A percentile compares a stretch with the other conserved stretches of the same genome.
phyloP scores from a whole-genome alignment of 768 basidiomycete genomes.

The Termitomyces eurrhizus region DNA sequence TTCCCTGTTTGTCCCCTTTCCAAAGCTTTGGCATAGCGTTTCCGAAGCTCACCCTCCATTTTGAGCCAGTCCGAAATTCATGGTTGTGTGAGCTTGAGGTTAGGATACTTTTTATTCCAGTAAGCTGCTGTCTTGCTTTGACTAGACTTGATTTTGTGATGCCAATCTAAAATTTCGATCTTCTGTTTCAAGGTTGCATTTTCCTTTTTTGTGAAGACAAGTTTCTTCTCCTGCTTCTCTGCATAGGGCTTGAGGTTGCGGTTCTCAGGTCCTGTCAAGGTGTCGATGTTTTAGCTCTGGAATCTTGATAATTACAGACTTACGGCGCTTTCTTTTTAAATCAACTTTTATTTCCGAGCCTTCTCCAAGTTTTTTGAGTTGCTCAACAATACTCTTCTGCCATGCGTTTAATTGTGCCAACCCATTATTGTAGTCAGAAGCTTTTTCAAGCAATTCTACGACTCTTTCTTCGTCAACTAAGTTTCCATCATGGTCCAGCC shows the following conservation, averaged over 20 bases:
- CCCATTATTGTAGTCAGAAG: too few relatives aligned
- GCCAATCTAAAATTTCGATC: slow-evolving; percentile 11
- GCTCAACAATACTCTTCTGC: too few relatives aligned
- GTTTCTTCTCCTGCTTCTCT: neutral
- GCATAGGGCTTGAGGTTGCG: neutral
- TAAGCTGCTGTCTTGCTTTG: neutral
- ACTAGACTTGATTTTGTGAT: slow-evolving; percentile 3
- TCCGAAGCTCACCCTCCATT: neutral
- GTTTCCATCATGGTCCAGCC: too few relatives aligned
- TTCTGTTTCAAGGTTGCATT: slow-evolving; percentile 7
- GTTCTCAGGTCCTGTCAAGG: neutral
- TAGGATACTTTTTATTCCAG: slow-evolving; percentile 5
- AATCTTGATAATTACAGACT: too few relatives aligned
- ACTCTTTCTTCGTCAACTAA: too few relatives aligned
- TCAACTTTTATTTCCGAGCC: neutral
- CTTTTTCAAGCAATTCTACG: too few relatives aligned
- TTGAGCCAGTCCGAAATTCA: slow-evolving; percentile 6
- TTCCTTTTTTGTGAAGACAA: slow-evolving; percentile 14
- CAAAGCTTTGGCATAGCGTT: too few relatives aligned
- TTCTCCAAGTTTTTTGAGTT: neutral
- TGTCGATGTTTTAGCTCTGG: too few relatives aligned
- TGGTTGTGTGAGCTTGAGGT: slow-evolving; percentile 4
- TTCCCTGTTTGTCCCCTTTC: too few relatives aligned
- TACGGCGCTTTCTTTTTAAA: neutral
- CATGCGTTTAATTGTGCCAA: too few relatives aligned